Evolutionary conservation across 2,329 filamentous ascomycete genomes (phyloP), one percentile per base, ranked within the genome.

Genomic region (Neonectria punicea): DNA sequence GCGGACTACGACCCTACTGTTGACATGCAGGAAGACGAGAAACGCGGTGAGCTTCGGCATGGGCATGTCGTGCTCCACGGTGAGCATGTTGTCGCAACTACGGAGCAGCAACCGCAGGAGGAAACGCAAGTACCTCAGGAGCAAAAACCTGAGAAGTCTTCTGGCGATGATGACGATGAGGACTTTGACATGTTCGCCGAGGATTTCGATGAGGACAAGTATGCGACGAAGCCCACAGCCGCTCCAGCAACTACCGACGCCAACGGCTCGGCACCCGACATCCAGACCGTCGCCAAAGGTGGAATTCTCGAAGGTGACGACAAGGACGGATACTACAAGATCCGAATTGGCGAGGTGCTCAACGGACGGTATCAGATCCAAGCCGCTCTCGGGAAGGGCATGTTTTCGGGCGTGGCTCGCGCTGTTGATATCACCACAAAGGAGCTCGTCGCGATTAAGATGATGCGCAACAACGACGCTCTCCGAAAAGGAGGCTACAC

Each of bases 321-420:
- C 76, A 90, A 92, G 57, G 94, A 99, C 75, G 96, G 95, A 6
- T 98, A 98, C 78, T 99, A 98, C 84, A 97, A 96, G 80, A 90
- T 98, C 63, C 93, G 97, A 62, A 89, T 94, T 44, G 94, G 95
- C 75, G 96, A 99, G 82, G 83, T 98, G 56, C 86, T 99, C 67
- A 92, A 97, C 72, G 90, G 90, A 32, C 92, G 94, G 36, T 98
- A 98, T 79, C 93, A 96, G 76, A 89, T 99, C 34, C 92, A 95
- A 77, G 89, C 94, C 63, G 91, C 91, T 57, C 86, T 99, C 22
- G 96, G 96, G 68, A 94, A 93, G 79, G 96, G 96, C 73, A 97
- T 98, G 87, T 99, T 98, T 78, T 97, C 96, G 0, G 94, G 93
- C 9, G 96, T 99, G n/a, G 93, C 96, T 58, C 90, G 93, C 69